These are phyloP conservation scores for Elaeis guineensis DNA, from an alignment of 176 grass and related monocot species.

Conservation along the genomic window DNA sequence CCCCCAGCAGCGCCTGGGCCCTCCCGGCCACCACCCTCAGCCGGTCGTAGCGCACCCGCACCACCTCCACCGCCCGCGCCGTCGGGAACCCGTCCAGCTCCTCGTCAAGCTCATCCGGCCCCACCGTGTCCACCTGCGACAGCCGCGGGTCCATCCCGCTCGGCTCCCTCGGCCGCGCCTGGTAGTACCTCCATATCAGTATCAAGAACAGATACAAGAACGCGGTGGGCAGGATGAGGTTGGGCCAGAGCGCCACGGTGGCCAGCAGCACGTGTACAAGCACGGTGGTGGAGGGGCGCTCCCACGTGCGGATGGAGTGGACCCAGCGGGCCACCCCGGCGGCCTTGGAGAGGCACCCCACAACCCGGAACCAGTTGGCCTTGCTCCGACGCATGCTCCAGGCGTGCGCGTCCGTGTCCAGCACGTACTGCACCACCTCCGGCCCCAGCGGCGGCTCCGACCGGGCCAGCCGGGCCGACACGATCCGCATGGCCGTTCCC, in stretches of 20 bases:
- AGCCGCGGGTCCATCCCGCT: constrained; percentile 73
- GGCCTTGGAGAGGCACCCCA: constrained; percentile 56
- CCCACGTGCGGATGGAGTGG: constrained; percentile 59
- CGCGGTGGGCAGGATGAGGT: constrained; percentile 74
- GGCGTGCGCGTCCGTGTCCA: constrained; percentile 83
- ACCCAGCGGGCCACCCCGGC: constrained; percentile 46
- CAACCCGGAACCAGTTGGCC: constrained; percentile 94
- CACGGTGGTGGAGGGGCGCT: constrained; percentile 60
- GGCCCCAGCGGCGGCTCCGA: constrained; percentile 94
- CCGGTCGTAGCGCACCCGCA: constrained; percentile 67
- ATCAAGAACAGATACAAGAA: constrained; percentile 77
- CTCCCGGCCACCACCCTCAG: constrained; percentile 74
- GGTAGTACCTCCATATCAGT: constrained; percentile 67
- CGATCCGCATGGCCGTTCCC: constrained; percentile 89
- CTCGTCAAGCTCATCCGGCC: constrained; percentile 92
- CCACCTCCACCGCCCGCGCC: constrained; percentile 49
- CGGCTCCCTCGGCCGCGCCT: constrained; percentile 42
- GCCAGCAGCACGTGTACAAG: constrained; percentile 71
- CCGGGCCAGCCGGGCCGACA: constrained; percentile 62
- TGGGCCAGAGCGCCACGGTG: constrained; percentile 74
- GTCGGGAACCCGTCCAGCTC: constrained; percentile 91
- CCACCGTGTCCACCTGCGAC: constrained; percentile 70
- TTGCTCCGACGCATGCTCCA: constrained; percentile 97
- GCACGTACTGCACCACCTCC: constrained; percentile 89
- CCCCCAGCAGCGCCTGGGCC: constrained; percentile 78